Evolutionary conservation across 768 basidiomycete species (phyloP).

Genomic region (Phylloporus sp.): DNA sequence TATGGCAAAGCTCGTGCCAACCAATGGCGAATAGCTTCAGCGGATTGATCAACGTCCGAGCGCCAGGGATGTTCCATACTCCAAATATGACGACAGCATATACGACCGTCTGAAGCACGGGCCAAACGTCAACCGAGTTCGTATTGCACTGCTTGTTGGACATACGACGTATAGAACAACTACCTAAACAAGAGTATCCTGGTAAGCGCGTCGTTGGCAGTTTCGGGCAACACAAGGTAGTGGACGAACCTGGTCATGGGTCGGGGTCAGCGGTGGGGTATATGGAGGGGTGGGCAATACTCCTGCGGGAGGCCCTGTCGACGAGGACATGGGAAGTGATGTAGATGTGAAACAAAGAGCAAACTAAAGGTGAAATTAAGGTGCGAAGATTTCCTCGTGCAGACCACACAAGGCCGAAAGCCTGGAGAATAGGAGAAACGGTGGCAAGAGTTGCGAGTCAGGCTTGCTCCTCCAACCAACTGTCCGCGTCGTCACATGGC

Average conservation of each 20-base stretch:
- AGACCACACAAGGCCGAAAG: slow-evolving; percentile 26
- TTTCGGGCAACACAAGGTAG: slow-evolving; percentile 15
- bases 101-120: slow-evolving; percentile 59
- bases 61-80: slow-evolving; percentile 82
- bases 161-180: slow-evolving; percentile 74
- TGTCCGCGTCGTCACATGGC: slow-evolving; percentile 18
- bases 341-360: too few species aligned
- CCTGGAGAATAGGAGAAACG: slow-evolving; percentile 5
- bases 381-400: slow-evolving; percentile 30
- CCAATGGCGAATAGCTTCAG: slow-evolving; percentile 86
- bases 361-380: slow-evolving; percentile 12
- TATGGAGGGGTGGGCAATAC: slow-evolving; percentile 29
- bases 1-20: slow-evolving; percentile 85
- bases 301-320: slow-evolving; percentile 33
- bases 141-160: slow-evolving; percentile 19
- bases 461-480: slow-evolving; percentile 13
- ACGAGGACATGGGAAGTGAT: slow-evolving; percentile 30
- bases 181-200: slow-evolving; percentile 40
- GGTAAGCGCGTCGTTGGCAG: slow-evolving; percentile 20
- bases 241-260: slow-evolving; percentile 63
- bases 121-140: slow-evolving; percentile 6
- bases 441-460: neutral
- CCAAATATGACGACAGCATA: slow-evolving; percentile 85
- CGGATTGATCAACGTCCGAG: slow-evolving; percentile 73
- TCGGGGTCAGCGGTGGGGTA: slow-evolving; percentile 50